phyloP scores from a whole-genome alignment of 257 asterid genomes.

The Echites panduratus region DNA sequence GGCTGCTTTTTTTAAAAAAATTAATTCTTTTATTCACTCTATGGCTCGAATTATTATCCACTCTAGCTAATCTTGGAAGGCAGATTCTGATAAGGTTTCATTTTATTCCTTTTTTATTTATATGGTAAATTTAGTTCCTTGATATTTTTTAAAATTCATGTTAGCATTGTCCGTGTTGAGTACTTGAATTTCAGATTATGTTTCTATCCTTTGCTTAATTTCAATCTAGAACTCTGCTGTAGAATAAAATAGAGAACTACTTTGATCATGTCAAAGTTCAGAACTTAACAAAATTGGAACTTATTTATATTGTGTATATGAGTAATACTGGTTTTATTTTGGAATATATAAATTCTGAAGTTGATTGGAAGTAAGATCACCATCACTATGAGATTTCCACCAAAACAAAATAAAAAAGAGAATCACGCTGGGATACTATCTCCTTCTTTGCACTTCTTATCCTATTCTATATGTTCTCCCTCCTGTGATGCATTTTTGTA shows the following conservation, averaged over 20 bases:
- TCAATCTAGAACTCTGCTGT: background rate
- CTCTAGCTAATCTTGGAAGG: background rate
- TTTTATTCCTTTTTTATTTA: background rate
- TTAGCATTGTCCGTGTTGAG: background rate
- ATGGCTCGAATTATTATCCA: background rate
- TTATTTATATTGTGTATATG: background rate
- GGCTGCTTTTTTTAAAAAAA: background rate
- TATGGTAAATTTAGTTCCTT: background rate
- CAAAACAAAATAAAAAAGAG: background rate
- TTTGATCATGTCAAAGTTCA: background rate
- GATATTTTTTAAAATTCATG: background rate
- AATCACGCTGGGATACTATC: background rate
- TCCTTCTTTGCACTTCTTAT: background rate
- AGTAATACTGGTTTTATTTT: background rate
- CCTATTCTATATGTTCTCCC: background rate
- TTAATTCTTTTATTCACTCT: background rate
- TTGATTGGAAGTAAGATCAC: background rate
- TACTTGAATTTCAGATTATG: background rate
- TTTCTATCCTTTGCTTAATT: background rate
- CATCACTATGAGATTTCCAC: background rate
- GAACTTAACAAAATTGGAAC: background rate
- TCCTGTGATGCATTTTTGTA: background rate
- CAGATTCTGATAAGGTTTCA: background rate
- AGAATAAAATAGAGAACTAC: background rate
- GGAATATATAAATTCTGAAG: conserved; percentile 4